phyloP scores from a whole-genome alignment of 176 grass and related monocot genomes.

The Phoenix dactylifera region DNA sequence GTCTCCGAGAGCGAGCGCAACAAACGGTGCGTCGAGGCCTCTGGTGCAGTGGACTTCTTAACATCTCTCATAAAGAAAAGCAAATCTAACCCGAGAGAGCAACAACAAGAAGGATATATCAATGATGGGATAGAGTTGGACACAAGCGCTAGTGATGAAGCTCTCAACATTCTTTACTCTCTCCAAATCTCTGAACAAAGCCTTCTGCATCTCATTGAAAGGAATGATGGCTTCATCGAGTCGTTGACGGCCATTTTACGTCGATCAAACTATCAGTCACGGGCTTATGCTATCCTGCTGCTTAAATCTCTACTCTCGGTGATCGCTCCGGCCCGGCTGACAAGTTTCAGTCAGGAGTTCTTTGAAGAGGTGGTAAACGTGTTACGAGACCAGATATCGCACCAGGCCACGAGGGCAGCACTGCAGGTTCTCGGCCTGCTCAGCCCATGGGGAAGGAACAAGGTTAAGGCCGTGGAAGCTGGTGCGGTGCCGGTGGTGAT shows the following conservation, averaged over 20 bases:
- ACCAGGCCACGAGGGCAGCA: constrained; percentile 41
- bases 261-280: constrained; percentile 35
- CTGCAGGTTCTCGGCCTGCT: constrained; percentile 42
- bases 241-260: constrained; percentile 47
- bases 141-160: constrained; percentile 27
- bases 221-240: constrained; percentile 29
- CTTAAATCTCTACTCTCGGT: constrained; percentile 39
- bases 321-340: constrained; percentile 31
- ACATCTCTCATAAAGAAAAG: constrained; percentile 10
- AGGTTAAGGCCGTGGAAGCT: constrained; percentile 50
- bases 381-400: constrained; percentile 41
- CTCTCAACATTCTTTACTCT: constrained; percentile 47
- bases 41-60: constrained; percentile 24
- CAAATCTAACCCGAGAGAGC: background rate
- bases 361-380: constrained; percentile 52
- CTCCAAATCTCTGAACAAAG: constrained; percentile 55
- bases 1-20: constrained; percentile 23
- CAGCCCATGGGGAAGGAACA: constrained; percentile 45
- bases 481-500: constrained; percentile 44
- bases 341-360: constrained; percentile 28
- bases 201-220: constrained; percentile 27
- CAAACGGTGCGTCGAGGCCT: constrained; percentile 18
- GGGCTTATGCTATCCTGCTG: constrained; percentile 40
- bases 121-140: too few species aligned
- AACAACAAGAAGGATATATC: too few species aligned